These are phyloP conservation scores for Coprinopsis marcescibilis DNA, from an alignment of 768 basidiomycete genomes.

Conservation along the genomic window DNA sequence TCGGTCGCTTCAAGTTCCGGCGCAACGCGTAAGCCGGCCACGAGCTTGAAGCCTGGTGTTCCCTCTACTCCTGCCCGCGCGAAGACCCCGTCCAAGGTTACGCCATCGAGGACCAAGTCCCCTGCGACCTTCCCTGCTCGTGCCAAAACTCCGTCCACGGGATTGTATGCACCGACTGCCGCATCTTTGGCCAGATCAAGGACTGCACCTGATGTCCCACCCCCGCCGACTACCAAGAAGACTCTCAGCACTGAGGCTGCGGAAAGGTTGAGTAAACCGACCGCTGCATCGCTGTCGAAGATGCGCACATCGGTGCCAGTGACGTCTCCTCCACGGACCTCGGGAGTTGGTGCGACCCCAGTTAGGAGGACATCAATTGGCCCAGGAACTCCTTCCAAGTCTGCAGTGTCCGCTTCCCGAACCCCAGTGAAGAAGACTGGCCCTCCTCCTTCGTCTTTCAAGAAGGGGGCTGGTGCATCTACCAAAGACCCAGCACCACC, in stretches of 20 bases:
- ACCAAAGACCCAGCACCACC: too few species aligned
- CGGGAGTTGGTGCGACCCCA: conserved; percentile 13
- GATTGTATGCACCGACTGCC: conserved; percentile 77
- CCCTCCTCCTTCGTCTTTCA: neutral
- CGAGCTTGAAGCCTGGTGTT: conserved; percentile 18
- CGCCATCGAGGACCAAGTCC: conserved; percentile 14
- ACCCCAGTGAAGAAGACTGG: neutral
- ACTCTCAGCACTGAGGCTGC: conserved; percentile 47
- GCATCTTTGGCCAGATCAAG: conserved; percentile 72
- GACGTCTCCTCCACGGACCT: conserved; percentile 15
- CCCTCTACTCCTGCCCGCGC: conserved; percentile 30
- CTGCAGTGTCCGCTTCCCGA: neutral
- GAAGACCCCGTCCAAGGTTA: conserved; percentile 49
- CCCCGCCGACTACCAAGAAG: conserved; percentile 49
- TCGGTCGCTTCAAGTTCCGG: conserved; percentile 21
- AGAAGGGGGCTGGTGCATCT: neutral
- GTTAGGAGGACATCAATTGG: conserved; percentile 18
- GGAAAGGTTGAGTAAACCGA: conserved; percentile 76
- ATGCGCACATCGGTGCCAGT: conserved; percentile 24
- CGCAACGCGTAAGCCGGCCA: conserved; percentile 15
- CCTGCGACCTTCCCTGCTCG: conserved; percentile 22
- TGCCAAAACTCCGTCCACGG: conserved; percentile 59
- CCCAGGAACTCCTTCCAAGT: conserved; percentile 11
- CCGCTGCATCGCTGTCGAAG: conserved; percentile 68
- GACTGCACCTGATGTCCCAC: conserved; percentile 39